Percentiles rank a stretch among this genome's conserved stretches.
Conservation (phyloP, 805 yeast species). For the Myxozyma geophila region DNA sequence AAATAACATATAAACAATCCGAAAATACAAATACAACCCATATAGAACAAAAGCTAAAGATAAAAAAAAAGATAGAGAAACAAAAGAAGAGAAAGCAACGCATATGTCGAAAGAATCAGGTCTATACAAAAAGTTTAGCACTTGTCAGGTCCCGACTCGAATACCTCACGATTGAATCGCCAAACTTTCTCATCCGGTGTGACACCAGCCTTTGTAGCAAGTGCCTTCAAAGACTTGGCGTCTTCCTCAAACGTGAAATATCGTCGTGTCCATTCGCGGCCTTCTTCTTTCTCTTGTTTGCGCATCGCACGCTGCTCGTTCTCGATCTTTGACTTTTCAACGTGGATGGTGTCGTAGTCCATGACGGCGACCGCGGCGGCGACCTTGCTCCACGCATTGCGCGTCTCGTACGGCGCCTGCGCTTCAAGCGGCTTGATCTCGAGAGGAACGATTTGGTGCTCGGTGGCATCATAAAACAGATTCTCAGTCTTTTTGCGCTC, state of each 20-base stretch:
- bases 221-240: conserved; percentile 22
- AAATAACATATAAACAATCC: background rate
- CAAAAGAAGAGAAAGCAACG: background rate
- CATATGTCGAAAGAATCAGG: background rate
- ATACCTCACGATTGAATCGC: conserved; percentile 41
- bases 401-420: conserved; percentile 80
- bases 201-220: conserved; percentile 29
- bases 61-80: background rate
- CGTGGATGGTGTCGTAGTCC: conserved; percentile 74
- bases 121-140: background rate
- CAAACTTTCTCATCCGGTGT: conserved; percentile 37
- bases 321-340: conserved; percentile 78
- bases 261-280: conserved; percentile 72
- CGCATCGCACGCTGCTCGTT: conserved; percentile 83
- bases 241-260: conserved; percentile 65
- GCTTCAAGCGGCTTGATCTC: conserved; percentile 78
- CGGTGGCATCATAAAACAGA: conserved; percentile 44
- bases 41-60: background rate
- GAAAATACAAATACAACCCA: conserved; percentile 1
- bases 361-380: conserved; percentile 82
- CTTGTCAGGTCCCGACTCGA: conserved; percentile 39
- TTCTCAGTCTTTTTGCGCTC: conserved; percentile 53
- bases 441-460: conserved; percentile 58
- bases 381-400: conserved; percentile 88
- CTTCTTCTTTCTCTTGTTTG: conserved; percentile 68